Percentiles rank a stretch among this genome's conserved stretches.
Evolutionary conservation across 768 basidiomycete species (phyloP).

Genomic region (Hemileccinum impolitum): DNA sequence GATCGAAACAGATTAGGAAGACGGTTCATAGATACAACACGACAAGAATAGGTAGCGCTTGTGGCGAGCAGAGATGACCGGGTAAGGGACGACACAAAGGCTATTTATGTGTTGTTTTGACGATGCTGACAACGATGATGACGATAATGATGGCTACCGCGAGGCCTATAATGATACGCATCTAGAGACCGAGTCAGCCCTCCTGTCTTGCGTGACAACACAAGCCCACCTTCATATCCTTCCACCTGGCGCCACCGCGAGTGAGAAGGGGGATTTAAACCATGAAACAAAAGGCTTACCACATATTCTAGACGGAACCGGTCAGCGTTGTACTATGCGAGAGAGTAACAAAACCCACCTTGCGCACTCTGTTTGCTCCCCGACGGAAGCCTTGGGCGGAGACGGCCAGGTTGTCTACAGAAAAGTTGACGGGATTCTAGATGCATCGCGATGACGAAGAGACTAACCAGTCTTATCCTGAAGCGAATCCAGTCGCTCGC

Average conservation of each 20-base stretch:
- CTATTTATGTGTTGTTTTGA: slow-evolving; percentile 72
- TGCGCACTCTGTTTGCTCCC: slow-evolving; percentile 95
- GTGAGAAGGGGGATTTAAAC: slow-evolving; percentile 7
- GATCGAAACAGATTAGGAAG: slow-evolving; percentile 28
- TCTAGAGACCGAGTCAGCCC: slow-evolving; percentile 43
- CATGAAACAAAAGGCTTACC: slow-evolving; percentile 48
- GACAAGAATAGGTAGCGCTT: slow-evolving; percentile 24
- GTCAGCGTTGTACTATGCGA: slow-evolving; percentile 7
- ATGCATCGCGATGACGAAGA: neutral
- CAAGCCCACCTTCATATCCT: slow-evolving; percentile 85
- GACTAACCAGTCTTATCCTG: slow-evolving; percentile 96
- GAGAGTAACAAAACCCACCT: slow-evolving; percentile 47
- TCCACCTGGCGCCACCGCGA: slow-evolving; percentile 62
- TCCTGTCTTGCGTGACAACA: neutral
- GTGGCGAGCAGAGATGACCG: slow-evolving; percentile 6
- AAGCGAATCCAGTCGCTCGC: slow-evolving; percentile 88
- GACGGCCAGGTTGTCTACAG: slow-evolving; percentile 88
- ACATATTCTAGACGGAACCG: slow-evolving; percentile 68
- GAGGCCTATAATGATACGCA: slow-evolving; percentile 94
- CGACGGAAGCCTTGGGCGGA: slow-evolving; percentile 99
- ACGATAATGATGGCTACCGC: slow-evolving; percentile 88
- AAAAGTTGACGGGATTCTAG: neutral
- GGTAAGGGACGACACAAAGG: too few relatives aligned
- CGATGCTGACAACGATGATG: slow-evolving; percentile 94
- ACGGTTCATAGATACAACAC: slow-evolving; percentile 46